Percentiles rank a stretch among this genome's conserved stretches.
Evolutionary conservation across 345 rosid species (phyloP).

Genomic region (Crucihimalaya himalaica): DNA sequence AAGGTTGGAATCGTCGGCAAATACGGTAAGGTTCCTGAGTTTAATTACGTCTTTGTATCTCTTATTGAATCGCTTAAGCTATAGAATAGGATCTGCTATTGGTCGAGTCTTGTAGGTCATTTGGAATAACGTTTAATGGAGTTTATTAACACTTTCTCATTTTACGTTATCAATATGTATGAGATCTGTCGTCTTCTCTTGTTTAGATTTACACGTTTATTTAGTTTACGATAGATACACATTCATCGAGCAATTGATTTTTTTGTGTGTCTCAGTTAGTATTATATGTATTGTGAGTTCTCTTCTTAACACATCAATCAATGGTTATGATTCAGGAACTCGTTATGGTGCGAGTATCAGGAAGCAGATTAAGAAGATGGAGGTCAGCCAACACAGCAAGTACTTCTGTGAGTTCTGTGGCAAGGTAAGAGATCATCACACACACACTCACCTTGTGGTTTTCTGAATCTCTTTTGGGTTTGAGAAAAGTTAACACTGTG

Average conservation of each 20-base stretch:
- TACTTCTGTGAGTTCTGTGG: slow-evolving; percentile 85
- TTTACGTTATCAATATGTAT: too few species aligned
- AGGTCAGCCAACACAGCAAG: slow-evolving; percentile 78
- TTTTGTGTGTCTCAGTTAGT: too few species aligned
- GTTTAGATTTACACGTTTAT: background rate
- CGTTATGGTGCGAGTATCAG: slow-evolving; percentile 87
- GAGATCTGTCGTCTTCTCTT: background rate
- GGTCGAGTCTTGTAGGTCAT: background rate
- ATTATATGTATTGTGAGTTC: background rate
- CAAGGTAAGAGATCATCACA: slow-evolving; percentile 46
- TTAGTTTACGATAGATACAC: background rate
- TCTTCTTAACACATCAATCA: background rate
- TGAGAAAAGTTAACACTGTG: background rate
- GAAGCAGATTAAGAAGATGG: slow-evolving; percentile 86
- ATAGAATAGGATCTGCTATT: background rate
- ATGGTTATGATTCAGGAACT: slow-evolving; percentile 46
- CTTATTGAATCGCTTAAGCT: background rate
- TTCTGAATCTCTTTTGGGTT: background rate
- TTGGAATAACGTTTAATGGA: background rate
- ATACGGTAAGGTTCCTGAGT: slow-evolving; percentile 48
- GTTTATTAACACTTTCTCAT: background rate
- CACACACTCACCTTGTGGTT: background rate
- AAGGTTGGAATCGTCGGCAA: slow-evolving; percentile 80
- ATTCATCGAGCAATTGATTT: background rate
- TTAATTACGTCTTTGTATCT: background rate